A percentile compares a stretch with the other conserved stretches of the same genome.
phyloP scores from a whole-genome alignment of 495 filamentous ascomycete species.

The Hypoxylon trugodes region DNA sequence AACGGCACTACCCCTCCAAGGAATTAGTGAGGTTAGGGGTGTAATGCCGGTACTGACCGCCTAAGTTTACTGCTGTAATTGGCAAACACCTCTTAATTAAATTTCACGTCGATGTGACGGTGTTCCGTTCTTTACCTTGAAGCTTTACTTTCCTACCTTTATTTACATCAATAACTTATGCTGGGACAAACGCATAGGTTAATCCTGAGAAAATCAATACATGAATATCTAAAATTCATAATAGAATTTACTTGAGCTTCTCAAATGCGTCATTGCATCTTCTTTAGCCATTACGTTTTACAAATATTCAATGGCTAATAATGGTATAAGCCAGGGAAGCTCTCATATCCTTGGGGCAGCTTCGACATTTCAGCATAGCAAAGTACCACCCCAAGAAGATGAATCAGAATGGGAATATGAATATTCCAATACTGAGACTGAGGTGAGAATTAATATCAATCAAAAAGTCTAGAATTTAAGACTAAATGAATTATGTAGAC shows the following conservation, averaged over 20 bases:
- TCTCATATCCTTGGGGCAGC: constrained; percentile 1
- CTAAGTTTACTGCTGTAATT: constrained; percentile 19
- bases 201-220: not conserved
- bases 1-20: constrained; percentile 34
- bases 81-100: constrained; percentile 16
- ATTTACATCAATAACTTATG: not conserved
- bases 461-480: not conserved
- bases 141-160: not conserved
- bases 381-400: constrained; percentile 40
- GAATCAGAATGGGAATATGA: constrained; percentile 67
- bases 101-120: constrained; percentile 4
- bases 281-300: constrained; percentile 6
- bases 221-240: not conserved
- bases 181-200: not conserved
- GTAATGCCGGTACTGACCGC: constrained; percentile 36
- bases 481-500: constrained; percentile 47
- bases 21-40: constrained; percentile 3
- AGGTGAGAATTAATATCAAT: constrained; percentile 47
- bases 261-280: constrained; percentile 26
- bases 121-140: not conserved
- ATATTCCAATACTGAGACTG: constrained; percentile 64
- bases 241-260: not conserved
- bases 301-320: constrained; percentile 40
- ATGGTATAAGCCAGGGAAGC: constrained; percentile 22
- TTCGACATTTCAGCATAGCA: not conserved